Evolutionary conservation across 768 basidiomycete genomes (phyloP).

Genomic region (Lentinula boryana): DNA sequence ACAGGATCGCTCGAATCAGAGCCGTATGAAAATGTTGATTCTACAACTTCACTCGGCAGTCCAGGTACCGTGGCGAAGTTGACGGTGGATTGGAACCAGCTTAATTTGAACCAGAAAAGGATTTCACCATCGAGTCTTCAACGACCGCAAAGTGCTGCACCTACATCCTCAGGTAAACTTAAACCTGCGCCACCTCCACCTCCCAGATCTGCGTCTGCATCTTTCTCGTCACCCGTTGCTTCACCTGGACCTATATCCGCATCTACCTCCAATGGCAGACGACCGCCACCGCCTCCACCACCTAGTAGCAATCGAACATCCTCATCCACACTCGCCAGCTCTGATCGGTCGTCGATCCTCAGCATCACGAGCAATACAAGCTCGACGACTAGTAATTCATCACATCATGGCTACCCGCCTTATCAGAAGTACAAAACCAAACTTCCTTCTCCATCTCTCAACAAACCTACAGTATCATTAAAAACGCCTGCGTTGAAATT

Average conservation of each 20-base stretch:
- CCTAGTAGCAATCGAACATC: conserved; percentile 22
- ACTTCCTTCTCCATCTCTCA: conserved; percentile 7
- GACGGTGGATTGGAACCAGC: conserved; percentile 43
- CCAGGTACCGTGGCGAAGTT: conserved; percentile 41
- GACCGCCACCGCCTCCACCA: conserved; percentile 14
- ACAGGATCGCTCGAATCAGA: conserved; percentile 51
- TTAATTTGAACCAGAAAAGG: conserved; percentile 35
- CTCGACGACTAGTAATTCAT: conserved; percentile 16
- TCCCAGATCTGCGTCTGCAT: conserved; percentile 8
- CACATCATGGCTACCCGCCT: not conserved
- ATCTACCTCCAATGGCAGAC: conserved; percentile 4
- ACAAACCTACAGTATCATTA: not conserved
- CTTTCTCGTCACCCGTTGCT: conserved; percentile 15
- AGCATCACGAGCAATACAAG: conserved; percentile 35
- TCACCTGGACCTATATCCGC: conserved; percentile 5
- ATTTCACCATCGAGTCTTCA: conserved; percentile 41
- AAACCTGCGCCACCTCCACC: conserved; percentile 11
- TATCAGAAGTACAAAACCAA: conserved; percentile 11
- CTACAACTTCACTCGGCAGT: conserved; percentile 46
- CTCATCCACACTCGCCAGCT: conserved; percentile 29
- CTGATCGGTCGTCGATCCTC: conserved; percentile 60
- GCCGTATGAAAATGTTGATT: conserved; percentile 63
- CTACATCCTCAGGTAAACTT: not conserved
- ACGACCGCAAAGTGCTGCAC: conserved; percentile 27
- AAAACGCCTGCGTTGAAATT: not conserved